Evolutionary conservation across 345 rosid species (phyloP).

Genomic region (Hevea brasiliensis): DNA sequence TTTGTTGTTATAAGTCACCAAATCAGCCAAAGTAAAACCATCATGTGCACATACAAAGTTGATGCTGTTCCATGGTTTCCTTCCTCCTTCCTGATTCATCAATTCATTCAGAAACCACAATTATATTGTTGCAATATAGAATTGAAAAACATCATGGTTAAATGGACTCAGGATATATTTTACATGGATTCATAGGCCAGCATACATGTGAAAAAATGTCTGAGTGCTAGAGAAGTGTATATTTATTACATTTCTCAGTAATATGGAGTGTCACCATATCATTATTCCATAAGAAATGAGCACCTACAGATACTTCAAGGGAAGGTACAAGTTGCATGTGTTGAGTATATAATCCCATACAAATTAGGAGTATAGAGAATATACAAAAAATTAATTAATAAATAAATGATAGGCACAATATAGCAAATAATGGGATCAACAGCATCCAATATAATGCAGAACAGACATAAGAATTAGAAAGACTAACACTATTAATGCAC

Average conservation of each 20-base stretch:
- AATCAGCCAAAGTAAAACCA: conserved; percentile 86
- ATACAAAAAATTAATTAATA: background rate
- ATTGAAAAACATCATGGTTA: too few relatives aligned
- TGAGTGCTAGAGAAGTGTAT: background rate
- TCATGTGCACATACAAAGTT: conserved; percentile 95
- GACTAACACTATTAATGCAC: conserved; percentile 4
- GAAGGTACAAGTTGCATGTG: background rate
- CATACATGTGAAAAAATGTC: background rate
- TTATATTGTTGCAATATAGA: background rate
- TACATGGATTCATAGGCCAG: background rate
- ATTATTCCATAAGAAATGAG: background rate
- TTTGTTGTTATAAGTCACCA: conserved; percentile 82
- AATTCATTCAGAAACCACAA: conserved; percentile 19
- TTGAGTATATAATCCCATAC: too few relatives aligned
- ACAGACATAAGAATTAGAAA: background rate
- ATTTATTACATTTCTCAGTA: background rate
- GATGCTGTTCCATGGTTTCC: conserved; percentile 96
- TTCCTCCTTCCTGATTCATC: conserved; percentile 74
- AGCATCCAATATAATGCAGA: background rate
- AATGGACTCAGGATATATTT: background rate
- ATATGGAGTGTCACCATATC: background rate
- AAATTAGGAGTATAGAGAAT: too few relatives aligned
- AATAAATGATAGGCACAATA: background rate
- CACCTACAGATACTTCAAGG: background rate
- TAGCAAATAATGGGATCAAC: background rate